Evolutionary conservation across 495 filamentous ascomycete genomes (phyloP).

Genomic region (Aspergillus avenaceus): DNA sequence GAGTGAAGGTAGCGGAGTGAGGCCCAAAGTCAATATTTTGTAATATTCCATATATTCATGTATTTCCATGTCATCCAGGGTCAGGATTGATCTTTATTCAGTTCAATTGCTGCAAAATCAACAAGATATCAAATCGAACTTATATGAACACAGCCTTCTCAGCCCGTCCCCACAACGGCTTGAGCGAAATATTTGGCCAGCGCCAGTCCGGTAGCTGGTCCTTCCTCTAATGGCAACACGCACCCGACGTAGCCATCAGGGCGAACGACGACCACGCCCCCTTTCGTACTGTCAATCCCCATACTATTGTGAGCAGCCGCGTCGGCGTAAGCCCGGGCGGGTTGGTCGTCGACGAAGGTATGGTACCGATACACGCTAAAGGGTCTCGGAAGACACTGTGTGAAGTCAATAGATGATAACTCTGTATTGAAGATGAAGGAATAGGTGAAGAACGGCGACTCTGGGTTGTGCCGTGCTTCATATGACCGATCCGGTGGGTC

Average conservation of each 20-base stretch:
- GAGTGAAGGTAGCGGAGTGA: too few species aligned
- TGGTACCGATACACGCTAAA: slow-evolving; percentile 63
- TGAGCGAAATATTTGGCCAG: slow-evolving; percentile 66
- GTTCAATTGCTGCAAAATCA: too few species aligned
- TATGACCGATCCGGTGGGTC: slow-evolving; percentile 52
- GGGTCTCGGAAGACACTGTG: slow-evolving; percentile 52
- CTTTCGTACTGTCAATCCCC: slow-evolving; percentile 61
- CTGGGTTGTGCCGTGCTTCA: slow-evolving; percentile 68
- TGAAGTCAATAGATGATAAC: slow-evolving; percentile 54
- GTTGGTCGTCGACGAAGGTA: slow-evolving; percentile 67
- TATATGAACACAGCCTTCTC: too few species aligned
- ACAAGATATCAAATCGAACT: too few species aligned
- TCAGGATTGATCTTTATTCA: too few species aligned
- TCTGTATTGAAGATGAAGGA: slow-evolving; percentile 58
- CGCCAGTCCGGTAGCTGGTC: slow-evolving; percentile 63
- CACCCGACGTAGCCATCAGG: slow-evolving; percentile 73
- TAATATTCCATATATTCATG: too few species aligned
- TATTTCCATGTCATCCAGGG: too few species aligned
- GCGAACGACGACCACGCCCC: slow-evolving; percentile 67
- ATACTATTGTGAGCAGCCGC: slow-evolving; percentile 72
- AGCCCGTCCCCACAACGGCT: too few species aligned
- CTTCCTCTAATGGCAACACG: slow-evolving; percentile 58
- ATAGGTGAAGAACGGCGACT: slow-evolving; percentile 65
- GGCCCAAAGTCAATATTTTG: too few species aligned
- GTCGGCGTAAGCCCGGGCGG: slow-evolving; percentile 47